Conservation (phyloP, 164 flowering plant species). For the Vitis labrusca region DNA sequence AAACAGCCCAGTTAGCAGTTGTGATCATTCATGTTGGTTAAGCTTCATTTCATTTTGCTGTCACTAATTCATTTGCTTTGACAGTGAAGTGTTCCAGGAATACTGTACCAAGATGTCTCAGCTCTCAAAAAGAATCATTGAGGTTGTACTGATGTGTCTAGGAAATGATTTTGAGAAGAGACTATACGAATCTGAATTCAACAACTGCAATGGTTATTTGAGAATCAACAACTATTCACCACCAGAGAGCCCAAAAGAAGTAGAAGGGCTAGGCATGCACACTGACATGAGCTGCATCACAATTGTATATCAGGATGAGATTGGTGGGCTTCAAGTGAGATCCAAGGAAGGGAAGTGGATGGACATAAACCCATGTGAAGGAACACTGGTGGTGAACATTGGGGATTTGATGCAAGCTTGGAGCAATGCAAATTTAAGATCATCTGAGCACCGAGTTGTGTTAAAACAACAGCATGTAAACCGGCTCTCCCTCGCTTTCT, state of each 20-base stretch:
- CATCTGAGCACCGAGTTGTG: constrained; percentile 83
- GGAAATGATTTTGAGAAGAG: constrained; percentile 47
- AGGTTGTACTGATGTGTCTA: constrained; percentile 47
- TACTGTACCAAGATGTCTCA: constrained; percentile 70
- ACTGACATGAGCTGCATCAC: constrained; percentile 95
- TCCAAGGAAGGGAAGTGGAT: constrained; percentile 78
- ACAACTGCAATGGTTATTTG: constrained; percentile 72
- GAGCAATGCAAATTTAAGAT: constrained; percentile 79
- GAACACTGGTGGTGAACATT: constrained; percentile 71
- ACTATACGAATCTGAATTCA: constrained; percentile 52
- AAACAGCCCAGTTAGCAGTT: too few relatives aligned
- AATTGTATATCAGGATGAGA: constrained; percentile 71
- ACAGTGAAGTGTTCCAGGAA: constrained; percentile 67
- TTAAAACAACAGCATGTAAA: constrained; percentile 31
- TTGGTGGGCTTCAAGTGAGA: constrained; percentile 86
- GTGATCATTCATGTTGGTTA: not conserved
- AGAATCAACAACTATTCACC: constrained; percentile 76
- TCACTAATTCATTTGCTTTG: not conserved
- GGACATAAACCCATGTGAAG: constrained; percentile 66
- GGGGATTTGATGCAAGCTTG: constrained; percentile 93
- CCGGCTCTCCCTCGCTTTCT: constrained; percentile 78
- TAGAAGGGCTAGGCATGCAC: constrained; percentile 93
- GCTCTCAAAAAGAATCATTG: constrained; percentile 50
- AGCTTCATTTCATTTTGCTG: too few relatives aligned
- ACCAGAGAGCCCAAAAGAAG: constrained; percentile 26